Evolutionary conservation across 441 rosid species (phyloP).

Genomic region (Eutrema salsugineum): DNA sequence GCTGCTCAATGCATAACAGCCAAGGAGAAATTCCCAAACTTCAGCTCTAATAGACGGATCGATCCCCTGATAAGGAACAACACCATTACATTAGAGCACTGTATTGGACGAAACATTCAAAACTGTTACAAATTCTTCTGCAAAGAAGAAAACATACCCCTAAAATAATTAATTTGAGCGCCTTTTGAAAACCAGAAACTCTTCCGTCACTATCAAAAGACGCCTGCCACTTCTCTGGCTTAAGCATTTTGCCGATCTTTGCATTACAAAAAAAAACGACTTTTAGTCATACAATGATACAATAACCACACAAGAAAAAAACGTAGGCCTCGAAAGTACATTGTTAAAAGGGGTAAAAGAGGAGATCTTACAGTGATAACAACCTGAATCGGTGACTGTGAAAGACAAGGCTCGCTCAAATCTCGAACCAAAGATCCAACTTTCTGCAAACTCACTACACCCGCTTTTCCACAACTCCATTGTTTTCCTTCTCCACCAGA

Average conservation of each 20-base stretch:
- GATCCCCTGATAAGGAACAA: conserved; percentile 63
- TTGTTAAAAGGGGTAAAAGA: conserved; percentile 4
- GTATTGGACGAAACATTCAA: neutral
- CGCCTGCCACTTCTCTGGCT: conserved; percentile 86
- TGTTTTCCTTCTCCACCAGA: conserved; percentile 56
- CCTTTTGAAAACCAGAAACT: conserved; percentile 78
- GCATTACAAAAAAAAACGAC: conserved; percentile 8
- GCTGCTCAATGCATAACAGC: conserved; percentile 82
- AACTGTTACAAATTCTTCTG: neutral
- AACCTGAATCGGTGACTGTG: conserved; percentile 79
- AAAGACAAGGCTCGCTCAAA: conserved; percentile 86
- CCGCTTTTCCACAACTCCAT: conserved; percentile 74
- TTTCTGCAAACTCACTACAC: conserved; percentile 62
- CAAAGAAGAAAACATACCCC: conserved; percentile 62
- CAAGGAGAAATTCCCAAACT: conserved; percentile 99
- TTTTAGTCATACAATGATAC: neutral
- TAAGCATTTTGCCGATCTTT: conserved; percentile 84
- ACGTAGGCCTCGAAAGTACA: neutral
- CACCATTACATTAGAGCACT: conserved; percentile 13
- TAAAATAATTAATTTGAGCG: conserved; percentile 65
- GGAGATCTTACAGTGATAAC: conserved; percentile 51
- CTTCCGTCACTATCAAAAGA: conserved; percentile 79
- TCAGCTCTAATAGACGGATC: conserved; percentile 94
- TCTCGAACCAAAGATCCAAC: conserved; percentile 75
- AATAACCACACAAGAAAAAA: neutral